Percentiles rank a stretch among this genome's conserved stretches.
Conservation (phyloP, 1,139 yeast genomes). For the Geotrichum bryndzae region DNA sequence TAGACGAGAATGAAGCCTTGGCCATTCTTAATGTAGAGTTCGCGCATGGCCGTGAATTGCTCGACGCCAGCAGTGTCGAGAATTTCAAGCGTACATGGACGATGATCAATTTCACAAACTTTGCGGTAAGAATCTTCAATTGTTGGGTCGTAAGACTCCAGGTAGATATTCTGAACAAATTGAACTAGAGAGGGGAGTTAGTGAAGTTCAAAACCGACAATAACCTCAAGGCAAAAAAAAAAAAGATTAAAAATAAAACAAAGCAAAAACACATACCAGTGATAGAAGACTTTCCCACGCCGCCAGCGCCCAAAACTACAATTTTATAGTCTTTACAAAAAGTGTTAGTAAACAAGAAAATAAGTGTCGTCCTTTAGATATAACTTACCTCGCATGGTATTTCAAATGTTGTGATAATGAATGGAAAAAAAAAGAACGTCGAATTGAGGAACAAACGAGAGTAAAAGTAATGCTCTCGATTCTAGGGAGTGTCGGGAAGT, state of each 20-base stretch:
- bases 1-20: conserved; percentile 56
- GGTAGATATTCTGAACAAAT: conserved; percentile 44
- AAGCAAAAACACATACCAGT: conserved; percentile 38
- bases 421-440: not conserved
- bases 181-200: conserved; percentile 24
- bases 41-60: conserved; percentile 54
- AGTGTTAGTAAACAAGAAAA: not conserved
- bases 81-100: conserved; percentile 38
- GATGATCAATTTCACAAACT: conserved; percentile 36
- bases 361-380: not conserved
- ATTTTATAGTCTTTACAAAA: conserved; percentile 49
- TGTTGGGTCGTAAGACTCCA: conserved; percentile 94
- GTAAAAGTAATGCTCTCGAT: not conserved
- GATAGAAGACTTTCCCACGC: conserved; percentile 93
- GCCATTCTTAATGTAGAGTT: conserved; percentile 47
- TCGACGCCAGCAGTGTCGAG: conserved; percentile 46
- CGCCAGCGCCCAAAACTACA: conserved; percentile 96
- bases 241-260: too few species aligned
- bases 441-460: not conserved
- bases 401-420: not conserved
- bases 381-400: conserved; percentile 7
- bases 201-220: not conserved
- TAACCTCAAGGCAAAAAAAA: not conserved
- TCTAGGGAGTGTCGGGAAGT: not conserved
- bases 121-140: conserved; percentile 59